phyloP scores from a whole-genome alignment of 805 yeast species.

The Candida orba region DNA sequence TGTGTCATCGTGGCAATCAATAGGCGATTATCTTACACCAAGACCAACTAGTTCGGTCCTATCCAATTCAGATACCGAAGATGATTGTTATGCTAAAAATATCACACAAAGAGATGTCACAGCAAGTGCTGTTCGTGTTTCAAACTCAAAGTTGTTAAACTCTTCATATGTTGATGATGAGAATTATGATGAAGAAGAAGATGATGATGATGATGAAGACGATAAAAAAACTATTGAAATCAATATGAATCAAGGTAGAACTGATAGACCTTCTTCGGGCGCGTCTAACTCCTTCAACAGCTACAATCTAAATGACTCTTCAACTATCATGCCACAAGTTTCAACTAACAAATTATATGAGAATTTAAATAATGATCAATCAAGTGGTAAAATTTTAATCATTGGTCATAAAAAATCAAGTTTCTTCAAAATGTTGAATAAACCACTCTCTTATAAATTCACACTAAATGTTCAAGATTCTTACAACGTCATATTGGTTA shows the following conservation, averaged over 20 bases:
- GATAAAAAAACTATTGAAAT: constrained; percentile 22
- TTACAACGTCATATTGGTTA: constrained; percentile 15
- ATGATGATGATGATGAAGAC: constrained; percentile 8
- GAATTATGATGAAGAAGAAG: constrained; percentile 11
- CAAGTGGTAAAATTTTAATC: constrained; percentile 15
- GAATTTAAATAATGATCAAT: background rate
- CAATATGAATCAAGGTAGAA: constrained; percentile 14
- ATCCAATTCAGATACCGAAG: constrained; percentile 23
- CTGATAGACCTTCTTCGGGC: background rate
- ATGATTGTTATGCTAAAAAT: constrained; percentile 8
- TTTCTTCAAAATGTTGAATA: constrained; percentile 16
- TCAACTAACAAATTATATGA: background rate
- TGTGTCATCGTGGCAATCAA: constrained; percentile 19
- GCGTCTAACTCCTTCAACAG: background rate
- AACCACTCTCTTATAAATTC: constrained; percentile 10
- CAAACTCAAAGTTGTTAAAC: background rate
- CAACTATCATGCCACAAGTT: constrained; percentile 18
- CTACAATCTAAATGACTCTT: constrained; percentile 3
- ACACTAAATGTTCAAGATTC: constrained; percentile 15
- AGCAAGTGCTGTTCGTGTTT: background rate
- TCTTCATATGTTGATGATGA: background rate
- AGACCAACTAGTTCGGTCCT: constrained; percentile 25
- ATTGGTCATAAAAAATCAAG: constrained; percentile 20
- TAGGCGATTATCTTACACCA: constrained; percentile 12
- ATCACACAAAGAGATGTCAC: background rate